phyloP scores from a whole-genome alignment of 2,329 filamentous ascomycete species.

The Cercospora canescens region DNA sequence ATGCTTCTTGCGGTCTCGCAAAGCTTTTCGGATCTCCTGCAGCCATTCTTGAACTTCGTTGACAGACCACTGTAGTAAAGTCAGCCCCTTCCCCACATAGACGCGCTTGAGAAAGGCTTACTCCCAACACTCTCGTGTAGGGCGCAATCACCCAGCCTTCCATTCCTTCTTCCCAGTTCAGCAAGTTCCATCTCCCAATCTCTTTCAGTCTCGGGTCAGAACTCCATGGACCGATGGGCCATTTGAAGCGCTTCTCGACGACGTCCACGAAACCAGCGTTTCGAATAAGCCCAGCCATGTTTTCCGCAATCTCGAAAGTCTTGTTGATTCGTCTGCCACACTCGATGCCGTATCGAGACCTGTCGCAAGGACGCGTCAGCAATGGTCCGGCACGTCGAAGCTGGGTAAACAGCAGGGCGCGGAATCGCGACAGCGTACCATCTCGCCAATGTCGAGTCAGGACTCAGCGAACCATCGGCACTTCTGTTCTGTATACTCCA shows the following conservation, averaged over 20 bases:
- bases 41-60: conserved; percentile 39
- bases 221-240: conserved; percentile 46
- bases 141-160: conserved; percentile 44
- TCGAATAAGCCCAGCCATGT: conserved; percentile 28
- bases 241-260: conserved; percentile 42
- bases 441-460: conserved; percentile 26
- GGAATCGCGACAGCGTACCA: conserved; percentile 17
- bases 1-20: conserved; percentile 39
- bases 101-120: neutral
- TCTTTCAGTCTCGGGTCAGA: conserved; percentile 41
- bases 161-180: conserved; percentile 44
- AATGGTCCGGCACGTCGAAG: neutral
- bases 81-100: neutral
- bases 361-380: neutral
- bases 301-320: conserved; percentile 33
- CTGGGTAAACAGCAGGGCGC: neutral
- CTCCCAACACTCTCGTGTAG: conserved; percentile 40
- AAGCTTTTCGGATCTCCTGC: conserved; percentile 32
- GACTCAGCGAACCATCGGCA: conserved; percentile 31
- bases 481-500: conserved; percentile 32
- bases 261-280: conserved; percentile 50
- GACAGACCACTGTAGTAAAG: conserved; percentile 33
- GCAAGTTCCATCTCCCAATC: conserved; percentile 39
- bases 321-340: conserved; percentile 29
- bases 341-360: conserved; percentile 23